Base-by-base conservation (phyloP, 106 monocot species). In the Amphibolis antarctica region DNA sequence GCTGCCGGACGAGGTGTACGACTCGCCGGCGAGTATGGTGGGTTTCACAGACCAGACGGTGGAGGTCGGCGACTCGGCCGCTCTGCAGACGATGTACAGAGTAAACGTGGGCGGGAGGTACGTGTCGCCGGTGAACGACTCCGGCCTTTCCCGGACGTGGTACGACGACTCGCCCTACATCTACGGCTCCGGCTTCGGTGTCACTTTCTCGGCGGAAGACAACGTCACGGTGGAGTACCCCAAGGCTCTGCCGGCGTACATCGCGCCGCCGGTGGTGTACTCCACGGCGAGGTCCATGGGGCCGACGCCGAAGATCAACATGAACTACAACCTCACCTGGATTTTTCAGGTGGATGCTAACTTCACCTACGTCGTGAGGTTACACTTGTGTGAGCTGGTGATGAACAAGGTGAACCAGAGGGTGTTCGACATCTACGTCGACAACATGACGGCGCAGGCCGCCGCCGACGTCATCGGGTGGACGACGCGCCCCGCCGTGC, bases 241-340 rank as follows among this genome's bases (percentile, higher is more conserved):
- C 3, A 0, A 17, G 5, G 44, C 9, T 0, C 4, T 62, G 4
- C 86, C 81, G 12, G 52, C 42, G 10, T 88, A 85, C 53, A 68
- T 74, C 27, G 92, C 92, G 0, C 92, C 92, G 0, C n/a, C 10
- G 42, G 72, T 44, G 29, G 88, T 93, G 13, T 93, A 93, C 59
- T 53, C 54, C 6, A 80, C 92, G 0, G 82, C 84, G 22, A 50
- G 92, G 46, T 88, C 88, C 14, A 93, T 93, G 87, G 88, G 80
- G 4, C 71, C 76, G 11, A 29, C 56, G 19, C 24, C 49, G 1
- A 18, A 42, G 1, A 15, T 83, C 51, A 88, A 88, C 63, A 30
- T 54, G 18, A 76, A 93, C 31, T 88, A 55, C 71, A 88, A 93
- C 29, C 85, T 93, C 53, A 84, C 85, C 4, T 93, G 92, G 92